These are phyloP conservation scores for Lepidopterella palustris DNA, from an alignment of 495 filamentous ascomycete genomes.

Conservation along the genomic window DNA sequence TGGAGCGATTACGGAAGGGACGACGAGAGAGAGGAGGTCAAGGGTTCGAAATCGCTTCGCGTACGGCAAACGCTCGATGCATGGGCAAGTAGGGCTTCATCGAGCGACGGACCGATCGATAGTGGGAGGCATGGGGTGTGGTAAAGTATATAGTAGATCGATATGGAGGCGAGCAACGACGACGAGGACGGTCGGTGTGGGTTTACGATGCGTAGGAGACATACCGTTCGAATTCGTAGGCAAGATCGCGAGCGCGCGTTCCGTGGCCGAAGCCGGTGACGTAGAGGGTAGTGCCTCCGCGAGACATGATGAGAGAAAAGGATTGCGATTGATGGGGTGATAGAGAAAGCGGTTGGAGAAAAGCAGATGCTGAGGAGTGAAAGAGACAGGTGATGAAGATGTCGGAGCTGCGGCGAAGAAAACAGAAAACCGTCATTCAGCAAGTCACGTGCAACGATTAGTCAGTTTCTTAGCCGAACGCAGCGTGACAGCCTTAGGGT, in stretches of 20 bases:
- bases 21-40: conserved; percentile 3
- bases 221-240: conserved; percentile 99
- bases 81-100: conserved; percentile 10
- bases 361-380: neutral
- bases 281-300: conserved; percentile 90
- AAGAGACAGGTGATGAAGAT: neutral
- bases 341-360: neutral
- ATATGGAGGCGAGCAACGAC: conserved; percentile 18
- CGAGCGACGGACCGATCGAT: conserved; percentile 5
- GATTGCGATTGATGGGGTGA: neutral
- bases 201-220: conserved; percentile 43
- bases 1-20: conserved; percentile 10
- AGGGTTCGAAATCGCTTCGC: neutral
- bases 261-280: conserved; percentile 97
- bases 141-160: conserved; percentile 21
- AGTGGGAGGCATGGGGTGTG: conserved; percentile 35
- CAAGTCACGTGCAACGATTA: neutral
- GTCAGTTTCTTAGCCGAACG: neutral
- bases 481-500: neutral
- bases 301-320: conserved; percentile 64
- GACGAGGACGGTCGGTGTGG: conserved; percentile 20
- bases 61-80: conserved; percentile 14
- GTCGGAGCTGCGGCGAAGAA: neutral
- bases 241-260: conserved; percentile 97
- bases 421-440: neutral